phyloP scores from a whole-genome alignment of 2,329 filamentous ascomycete genomes.

The Epicoccum nigrum region DNA sequence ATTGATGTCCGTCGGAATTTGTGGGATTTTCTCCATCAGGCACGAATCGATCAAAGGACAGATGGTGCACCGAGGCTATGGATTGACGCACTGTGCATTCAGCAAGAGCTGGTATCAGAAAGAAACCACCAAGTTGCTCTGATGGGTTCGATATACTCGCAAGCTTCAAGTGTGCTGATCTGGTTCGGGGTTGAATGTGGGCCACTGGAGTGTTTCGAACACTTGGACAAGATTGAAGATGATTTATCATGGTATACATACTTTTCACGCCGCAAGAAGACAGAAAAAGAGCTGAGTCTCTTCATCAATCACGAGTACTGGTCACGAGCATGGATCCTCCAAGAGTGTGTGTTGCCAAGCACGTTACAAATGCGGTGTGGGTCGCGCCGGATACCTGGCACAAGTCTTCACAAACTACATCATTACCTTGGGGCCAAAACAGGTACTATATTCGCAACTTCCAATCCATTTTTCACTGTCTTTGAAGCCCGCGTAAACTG shows the following conservation, averaged over 20 bases:
- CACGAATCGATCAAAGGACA: background rate
- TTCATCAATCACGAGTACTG: background rate
- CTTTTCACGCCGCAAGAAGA: too few relatives aligned
- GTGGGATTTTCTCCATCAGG: slow-evolving; percentile 12
- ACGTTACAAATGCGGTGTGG: background rate
- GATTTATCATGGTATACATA: too few relatives aligned
- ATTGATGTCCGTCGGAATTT: slow-evolving; percentile 7
- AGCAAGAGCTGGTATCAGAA: background rate
- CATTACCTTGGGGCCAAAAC: too few relatives aligned
- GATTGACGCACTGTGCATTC: slow-evolving; percentile 8
- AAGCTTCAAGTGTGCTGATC: background rate
- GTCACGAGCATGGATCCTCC: background rate
- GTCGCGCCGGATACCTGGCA: background rate
- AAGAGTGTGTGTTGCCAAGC: background rate
- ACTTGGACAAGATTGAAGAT: too few relatives aligned
- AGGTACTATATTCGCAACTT: too few relatives aligned
- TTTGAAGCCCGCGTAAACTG: background rate
- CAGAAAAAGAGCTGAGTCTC: background rate
- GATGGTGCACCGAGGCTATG: background rate
- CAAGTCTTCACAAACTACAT: background rate
- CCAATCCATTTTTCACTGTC: too few relatives aligned
- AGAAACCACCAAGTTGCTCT: background rate
- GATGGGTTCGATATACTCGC: background rate
- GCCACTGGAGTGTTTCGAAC: too few relatives aligned
- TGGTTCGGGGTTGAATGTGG: background rate